Percentiles rank a stretch among this genome's conserved stretches.
Conservation (phyloP, 371 early-diverging fungal genomes). For the Dichotomocladium elegans region DNA sequence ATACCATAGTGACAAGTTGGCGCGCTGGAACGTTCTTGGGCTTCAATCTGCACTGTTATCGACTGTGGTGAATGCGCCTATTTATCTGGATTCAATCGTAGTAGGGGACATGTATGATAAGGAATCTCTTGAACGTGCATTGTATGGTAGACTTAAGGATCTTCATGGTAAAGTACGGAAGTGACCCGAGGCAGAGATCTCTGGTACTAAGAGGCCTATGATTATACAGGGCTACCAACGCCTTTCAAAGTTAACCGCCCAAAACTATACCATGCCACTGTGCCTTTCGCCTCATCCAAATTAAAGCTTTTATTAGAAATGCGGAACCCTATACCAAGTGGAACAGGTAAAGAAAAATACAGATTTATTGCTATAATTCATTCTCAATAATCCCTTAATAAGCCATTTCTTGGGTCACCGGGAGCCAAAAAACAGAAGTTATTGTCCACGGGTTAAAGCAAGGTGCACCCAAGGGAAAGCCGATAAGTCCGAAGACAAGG, state of each 20-base stretch:
- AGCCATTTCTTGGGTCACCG: slow-evolving; percentile 55
- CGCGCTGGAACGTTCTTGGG: slow-evolving; percentile 81
- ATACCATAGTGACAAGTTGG: slow-evolving; percentile 72
- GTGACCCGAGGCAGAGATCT: too few relatives aligned
- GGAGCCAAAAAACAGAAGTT: slow-evolving; percentile 45
- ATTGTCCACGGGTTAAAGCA: slow-evolving; percentile 57
- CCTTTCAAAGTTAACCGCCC: slow-evolving; percentile 30
- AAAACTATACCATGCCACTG: slow-evolving; percentile 18
- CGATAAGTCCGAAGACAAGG: slow-evolving; percentile 42
- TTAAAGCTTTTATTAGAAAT: slow-evolving; percentile 25
- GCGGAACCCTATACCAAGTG: slow-evolving; percentile 32
- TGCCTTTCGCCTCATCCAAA: slow-evolving; percentile 50
- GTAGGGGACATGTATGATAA: slow-evolving; percentile 67
- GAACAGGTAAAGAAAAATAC: slow-evolving; percentile 23
- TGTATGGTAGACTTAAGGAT: slow-evolving; percentile 44
- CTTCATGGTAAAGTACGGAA: slow-evolving; percentile 18
- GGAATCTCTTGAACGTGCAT: slow-evolving; percentile 57
- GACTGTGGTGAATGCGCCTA: slow-evolving; percentile 43
- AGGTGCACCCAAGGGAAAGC: slow-evolving; percentile 45
- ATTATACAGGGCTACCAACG: slow-evolving; percentile 14
- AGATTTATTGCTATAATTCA: not conserved
- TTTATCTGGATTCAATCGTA: slow-evolving; percentile 65
- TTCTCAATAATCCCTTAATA: not conserved
- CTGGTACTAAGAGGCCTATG: not conserved
- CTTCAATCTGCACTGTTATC: slow-evolving; percentile 68